Evolutionary conservation across 495 filamentous ascomycete species (phyloP).

Genomic region (Daldinia decipiens): DNA sequence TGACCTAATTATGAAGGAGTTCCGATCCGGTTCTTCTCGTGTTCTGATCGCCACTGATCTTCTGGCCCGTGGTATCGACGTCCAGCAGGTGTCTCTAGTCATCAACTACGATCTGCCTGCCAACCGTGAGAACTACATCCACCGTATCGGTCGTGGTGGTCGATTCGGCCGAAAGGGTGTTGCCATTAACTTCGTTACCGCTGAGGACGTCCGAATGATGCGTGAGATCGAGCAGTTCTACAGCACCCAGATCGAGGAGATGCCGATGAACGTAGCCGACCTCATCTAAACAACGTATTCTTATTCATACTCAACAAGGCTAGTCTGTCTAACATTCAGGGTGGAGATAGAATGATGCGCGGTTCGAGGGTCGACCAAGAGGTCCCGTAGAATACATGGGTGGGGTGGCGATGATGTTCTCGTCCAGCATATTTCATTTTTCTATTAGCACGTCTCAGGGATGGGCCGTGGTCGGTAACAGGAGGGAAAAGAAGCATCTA

Average conservation of each 20-base stretch:
- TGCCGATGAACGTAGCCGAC: slow-evolving; percentile 86
- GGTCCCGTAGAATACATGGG: slow-evolving; percentile 37
- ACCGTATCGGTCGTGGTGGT: slow-evolving; percentile 97
- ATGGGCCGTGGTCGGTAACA: slow-evolving; percentile 33
- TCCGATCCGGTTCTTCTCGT: slow-evolving; percentile 95
- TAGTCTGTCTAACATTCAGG: slow-evolving; percentile 9
- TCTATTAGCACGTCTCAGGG: slow-evolving; percentile 35
- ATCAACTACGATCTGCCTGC: slow-evolving; percentile 99
- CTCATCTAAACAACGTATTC: slow-evolving; percentile 59
- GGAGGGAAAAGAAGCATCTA: slow-evolving; percentile 47
- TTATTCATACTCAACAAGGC: slow-evolving; percentile 13
- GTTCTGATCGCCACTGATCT: slow-evolving; percentile 98
- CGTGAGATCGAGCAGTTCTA: slow-evolving; percentile 92
- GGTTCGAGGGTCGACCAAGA: slow-evolving; percentile 35
- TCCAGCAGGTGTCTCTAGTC: slow-evolving; percentile 98
- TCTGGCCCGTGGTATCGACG: slow-evolving; percentile 98
- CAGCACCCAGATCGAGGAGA: slow-evolving; percentile 85
- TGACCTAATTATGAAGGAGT: slow-evolving; percentile 99
- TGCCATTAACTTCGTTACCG: slow-evolving; percentile 99
- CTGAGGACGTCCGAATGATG: slow-evolving; percentile 99
- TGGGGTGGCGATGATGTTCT: slow-evolving; percentile 33
- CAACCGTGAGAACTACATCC: slow-evolving; percentile 99
- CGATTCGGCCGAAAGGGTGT: slow-evolving; percentile 99
- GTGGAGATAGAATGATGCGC: slow-evolving; percentile 21
- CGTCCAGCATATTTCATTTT: slow-evolving; percentile 38